A percentile compares a stretch with the other conserved stretches of the same genome.
Conservation (phyloP, 495 filamentous ascomycete species). For the Penicillium cosmopolitanum region DNA sequence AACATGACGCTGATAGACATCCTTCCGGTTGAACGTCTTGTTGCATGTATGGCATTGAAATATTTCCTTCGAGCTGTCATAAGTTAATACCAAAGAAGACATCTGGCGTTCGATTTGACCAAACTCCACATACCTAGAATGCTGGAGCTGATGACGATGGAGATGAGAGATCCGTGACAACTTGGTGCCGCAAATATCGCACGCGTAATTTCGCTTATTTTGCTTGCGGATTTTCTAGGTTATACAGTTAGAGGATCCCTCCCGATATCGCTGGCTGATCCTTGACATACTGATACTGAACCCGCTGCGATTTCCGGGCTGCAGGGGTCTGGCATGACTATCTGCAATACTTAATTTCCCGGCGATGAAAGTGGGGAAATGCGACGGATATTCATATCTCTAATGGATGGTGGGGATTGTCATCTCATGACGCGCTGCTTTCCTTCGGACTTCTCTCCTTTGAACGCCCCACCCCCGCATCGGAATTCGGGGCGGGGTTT, state of each 20-base stretch:
- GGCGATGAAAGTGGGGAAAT: no score
- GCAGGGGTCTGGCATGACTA: background rate
- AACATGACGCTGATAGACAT: constrained; percentile 3
- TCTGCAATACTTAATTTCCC: no score
- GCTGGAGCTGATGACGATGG: constrained; percentile 2
- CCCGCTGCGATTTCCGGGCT: background rate
- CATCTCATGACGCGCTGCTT: background rate
- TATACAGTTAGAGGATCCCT: background rate
- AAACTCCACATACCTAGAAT: background rate
- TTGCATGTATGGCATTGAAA: constrained; percentile 2
- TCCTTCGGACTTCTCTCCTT: background rate
- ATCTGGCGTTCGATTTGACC: background rate
- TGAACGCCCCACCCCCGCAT: background rate
- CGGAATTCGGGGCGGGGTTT: background rate
- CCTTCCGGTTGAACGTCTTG: background rate
- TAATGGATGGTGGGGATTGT: background rate
- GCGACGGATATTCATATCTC: no score
- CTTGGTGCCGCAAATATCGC: background rate
- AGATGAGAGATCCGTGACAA: constrained; percentile 1
- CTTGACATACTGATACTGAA: background rate
- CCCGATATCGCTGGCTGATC: background rate
- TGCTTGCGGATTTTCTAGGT: background rate
- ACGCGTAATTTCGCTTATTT: background rate
- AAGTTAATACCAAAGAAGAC: background rate
- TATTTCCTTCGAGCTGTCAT: background rate